phyloP scores from a whole-genome alignment of 2,329 filamentous ascomycete species.

The Fusarium tupiense region DNA sequence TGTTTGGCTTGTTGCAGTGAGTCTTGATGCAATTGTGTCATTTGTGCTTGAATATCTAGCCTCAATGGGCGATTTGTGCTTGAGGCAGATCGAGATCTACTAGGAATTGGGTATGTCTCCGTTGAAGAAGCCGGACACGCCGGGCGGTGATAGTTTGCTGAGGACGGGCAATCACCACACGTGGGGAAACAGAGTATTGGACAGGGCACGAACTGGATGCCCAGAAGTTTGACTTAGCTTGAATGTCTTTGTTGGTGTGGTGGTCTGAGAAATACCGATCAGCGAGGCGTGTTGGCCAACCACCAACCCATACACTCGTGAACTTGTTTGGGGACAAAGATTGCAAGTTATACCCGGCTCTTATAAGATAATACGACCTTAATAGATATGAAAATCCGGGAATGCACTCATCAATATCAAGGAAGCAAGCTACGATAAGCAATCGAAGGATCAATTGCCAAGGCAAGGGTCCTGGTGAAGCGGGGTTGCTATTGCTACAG shows the following conservation, averaged over 20 bases:
- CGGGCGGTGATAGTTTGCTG: constrained; percentile 9
- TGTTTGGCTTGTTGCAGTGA: not conserved
- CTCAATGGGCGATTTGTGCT: constrained; percentile 12
- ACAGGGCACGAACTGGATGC: constrained; percentile 18
- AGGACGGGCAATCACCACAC: constrained; percentile 13
- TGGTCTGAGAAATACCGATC: constrained; percentile 7
- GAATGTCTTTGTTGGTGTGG: constrained; percentile 22
- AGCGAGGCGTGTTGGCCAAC: constrained; percentile 1
- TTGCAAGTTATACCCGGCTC: constrained; percentile 15
- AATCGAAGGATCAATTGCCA: constrained; percentile 14
- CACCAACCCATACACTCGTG: not conserved
- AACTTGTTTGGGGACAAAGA: constrained; percentile 4
- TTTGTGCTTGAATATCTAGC: constrained; percentile 17
- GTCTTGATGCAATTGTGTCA: constrained; percentile 21
- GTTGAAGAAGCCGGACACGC: constrained; percentile 10
- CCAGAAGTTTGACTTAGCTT: constrained; percentile 12
- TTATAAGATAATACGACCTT: constrained; percentile 24
- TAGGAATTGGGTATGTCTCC: not conserved
- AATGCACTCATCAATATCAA: constrained; percentile 17
- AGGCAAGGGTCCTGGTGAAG: constrained; percentile 31
- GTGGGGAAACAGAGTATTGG: constrained; percentile 18
- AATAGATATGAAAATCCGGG: constrained; percentile 30
- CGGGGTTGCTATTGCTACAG: constrained; percentile 14
- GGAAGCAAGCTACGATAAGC: constrained; percentile 19
- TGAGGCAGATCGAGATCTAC: constrained; percentile 27